Conservation (phyloP, 2,329 filamentous ascomycete genomes). For the Paecilomyces variotii region DNA sequence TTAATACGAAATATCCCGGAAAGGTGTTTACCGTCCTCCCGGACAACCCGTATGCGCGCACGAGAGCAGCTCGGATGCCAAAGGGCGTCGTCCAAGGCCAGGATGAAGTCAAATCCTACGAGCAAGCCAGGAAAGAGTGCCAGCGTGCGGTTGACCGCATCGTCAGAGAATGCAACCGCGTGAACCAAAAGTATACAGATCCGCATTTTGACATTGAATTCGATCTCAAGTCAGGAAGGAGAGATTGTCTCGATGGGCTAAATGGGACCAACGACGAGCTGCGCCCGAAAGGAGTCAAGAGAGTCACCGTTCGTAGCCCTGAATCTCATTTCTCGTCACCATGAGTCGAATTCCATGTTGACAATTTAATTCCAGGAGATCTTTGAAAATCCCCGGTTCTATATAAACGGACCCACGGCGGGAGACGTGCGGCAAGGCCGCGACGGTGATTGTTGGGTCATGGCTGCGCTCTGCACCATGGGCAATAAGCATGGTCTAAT, state of each 20-base stretch:
- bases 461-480: conserved; percentile 70
- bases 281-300: conserved; percentile 64
- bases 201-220: conserved; percentile 79
- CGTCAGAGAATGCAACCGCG: conserved; percentile 56
- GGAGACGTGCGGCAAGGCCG: conserved; percentile 72
- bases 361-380: conserved; percentile 51
- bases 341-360: conserved; percentile 6
- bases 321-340: conserved; percentile 5
- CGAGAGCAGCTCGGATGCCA: conserved; percentile 49
- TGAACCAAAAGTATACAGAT: conserved; percentile 81
- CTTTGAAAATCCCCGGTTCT: conserved; percentile 70
- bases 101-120: conserved; percentile 59
- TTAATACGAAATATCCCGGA: conserved; percentile 61
- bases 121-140: conserved; percentile 63
- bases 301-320: conserved; percentile 46
- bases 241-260: conserved; percentile 47
- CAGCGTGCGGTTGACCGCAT: conserved; percentile 52
- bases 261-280: conserved; percentile 29
- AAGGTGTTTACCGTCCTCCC: conserved; percentile 67
- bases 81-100: conserved; percentile 48
- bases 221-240: conserved; percentile 56
- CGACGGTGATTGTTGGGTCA: conserved; percentile 78
- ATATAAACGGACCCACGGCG: conserved; percentile 65
- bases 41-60: conserved; percentile 56
- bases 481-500: conserved; percentile 66